Evolutionary conservation across 2,329 filamentous ascomycete species (phyloP).

Genomic region (Trichoderma cornu-damae): DNA sequence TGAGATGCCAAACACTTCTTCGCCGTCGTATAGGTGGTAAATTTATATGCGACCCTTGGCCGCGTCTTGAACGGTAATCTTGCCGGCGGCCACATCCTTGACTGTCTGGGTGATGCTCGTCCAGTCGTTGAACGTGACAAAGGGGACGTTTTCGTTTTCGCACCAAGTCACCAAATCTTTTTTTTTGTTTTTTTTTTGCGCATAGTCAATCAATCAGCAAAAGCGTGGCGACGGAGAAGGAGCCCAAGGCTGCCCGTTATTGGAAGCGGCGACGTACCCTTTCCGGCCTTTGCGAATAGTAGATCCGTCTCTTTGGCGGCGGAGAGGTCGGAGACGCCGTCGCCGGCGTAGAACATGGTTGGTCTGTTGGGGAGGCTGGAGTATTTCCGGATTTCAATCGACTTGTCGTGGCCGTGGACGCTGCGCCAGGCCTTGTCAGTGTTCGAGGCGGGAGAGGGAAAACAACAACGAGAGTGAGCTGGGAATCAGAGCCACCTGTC

Average conservation of each 20-base stretch:
- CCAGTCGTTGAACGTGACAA: constrained; percentile 84
- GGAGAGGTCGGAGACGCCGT: constrained; percentile 87
- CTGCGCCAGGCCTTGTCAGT: constrained; percentile 36
- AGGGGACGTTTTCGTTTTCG: constrained; percentile 76
- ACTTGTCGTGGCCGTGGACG: constrained; percentile 96
- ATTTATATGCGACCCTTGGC: constrained; percentile 46
- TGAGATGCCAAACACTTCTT: not conserved
- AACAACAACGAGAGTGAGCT: not conserved
- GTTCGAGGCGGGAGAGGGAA: not conserved
- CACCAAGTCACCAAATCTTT: constrained; percentile 83
- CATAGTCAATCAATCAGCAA: not conserved
- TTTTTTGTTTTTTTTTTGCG: too few species aligned
- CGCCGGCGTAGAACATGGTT: constrained; percentile 88
- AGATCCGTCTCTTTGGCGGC: constrained; percentile 90
- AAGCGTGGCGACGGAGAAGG: too few species aligned
- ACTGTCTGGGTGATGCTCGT: constrained; percentile 69
- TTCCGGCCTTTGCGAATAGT: constrained; percentile 86
- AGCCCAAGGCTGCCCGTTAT: not conserved
- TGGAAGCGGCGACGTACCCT: constrained; percentile 50
- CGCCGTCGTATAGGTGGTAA: not conserved
- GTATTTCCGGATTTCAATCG: constrained; percentile 83
- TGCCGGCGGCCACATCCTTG: constrained; percentile 70
- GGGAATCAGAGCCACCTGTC: constrained; percentile 43
- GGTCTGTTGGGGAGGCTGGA: constrained; percentile 70
- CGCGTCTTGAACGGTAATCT: constrained; percentile 64